Base-by-base conservation (phyloP, 768 basidiomycete species). In the Scleroderma citrinum region DNA sequence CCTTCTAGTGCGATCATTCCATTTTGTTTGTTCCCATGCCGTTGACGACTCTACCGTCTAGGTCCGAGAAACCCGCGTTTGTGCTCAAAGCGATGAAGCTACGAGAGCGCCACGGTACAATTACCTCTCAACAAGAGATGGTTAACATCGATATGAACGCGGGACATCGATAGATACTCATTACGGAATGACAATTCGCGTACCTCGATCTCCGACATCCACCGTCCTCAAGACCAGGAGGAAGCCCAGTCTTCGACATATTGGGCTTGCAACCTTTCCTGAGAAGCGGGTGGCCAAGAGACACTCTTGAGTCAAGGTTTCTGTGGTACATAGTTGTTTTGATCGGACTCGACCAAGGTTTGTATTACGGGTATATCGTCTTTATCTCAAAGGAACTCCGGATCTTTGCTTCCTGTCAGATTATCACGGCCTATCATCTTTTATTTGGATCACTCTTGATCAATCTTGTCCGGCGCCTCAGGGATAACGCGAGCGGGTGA, bases 81-180 rank as follows among this genome's bases (percentile, higher is more conserved):
- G n/a, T n/a, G n/a, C n/a, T n/a, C n/a, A n/a, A n/a, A n/a, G n/a
- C n/a, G n/a, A n/a, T n/a, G n/a, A n/a, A n/a, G 20, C 4, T 39
- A 39, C 20, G 20, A 14, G 39, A 19, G 21, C 39, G 19, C 19
- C 39, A 24, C 19, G n/a, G n/a, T n/a, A n/a, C 14, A 40, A 6
- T 7, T 7, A 20, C 23, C 13, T 40, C 39, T 21, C 39, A 42
- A 42, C 40, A 41, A 41, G 23, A 40, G 17, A 42, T 42, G 16
- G 26, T 1, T 35, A 21, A 23, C 4, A 54, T 59, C 49, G 56
- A 65, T 60, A 67, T 63, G 65, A 65, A 44, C 53, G 65, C 54
- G 60, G 37, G 65, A 60, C 39, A 55, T 56, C 41, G 46, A 54
- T 55, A n/a, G 26, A 4, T 29, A 29, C 26, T 29, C 20, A 35